Evolutionary conservation across 257 asterid genomes (phyloP).

Genomic region (Orobanche coerulescens): DNA sequence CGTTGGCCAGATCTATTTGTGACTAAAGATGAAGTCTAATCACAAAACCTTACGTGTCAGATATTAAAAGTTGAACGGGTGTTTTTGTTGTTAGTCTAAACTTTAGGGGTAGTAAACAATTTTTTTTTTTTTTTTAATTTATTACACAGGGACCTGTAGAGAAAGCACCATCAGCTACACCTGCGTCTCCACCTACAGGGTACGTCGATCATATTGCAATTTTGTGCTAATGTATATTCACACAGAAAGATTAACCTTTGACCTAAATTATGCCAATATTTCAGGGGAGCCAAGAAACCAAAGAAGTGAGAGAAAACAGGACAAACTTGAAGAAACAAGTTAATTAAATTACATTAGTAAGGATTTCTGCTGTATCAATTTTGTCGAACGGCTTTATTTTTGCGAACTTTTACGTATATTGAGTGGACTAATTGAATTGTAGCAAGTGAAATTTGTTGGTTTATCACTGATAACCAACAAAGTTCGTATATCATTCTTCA

Average conservation of each 20-base stretch:
- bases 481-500: no score
- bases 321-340: not conserved
- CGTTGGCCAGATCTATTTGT: no score
- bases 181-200: not conserved
- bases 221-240: not conserved
- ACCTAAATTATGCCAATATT: not conserved
- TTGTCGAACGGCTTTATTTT: not conserved
- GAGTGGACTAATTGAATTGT: not conserved
- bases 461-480: no score
- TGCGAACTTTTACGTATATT: not conserved
- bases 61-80: not conserved
- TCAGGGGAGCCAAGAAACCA: conserved; percentile 24
- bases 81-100: not conserved
- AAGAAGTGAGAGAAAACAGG: conserved; percentile 19
- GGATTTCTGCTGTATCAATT: not conserved
- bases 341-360: not conserved
- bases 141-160: conserved; percentile 31
- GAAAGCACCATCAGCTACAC: conserved; percentile 12
- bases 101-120: not conserved
- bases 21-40: not conserved
- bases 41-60: not conserved
- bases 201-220: not conserved
- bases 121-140: not conserved
- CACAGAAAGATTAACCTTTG: not conserved
- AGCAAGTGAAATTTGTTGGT: not conserved